Evolutionary conservation across 495 filamentous ascomycete genomes (phyloP).

Genomic region (Terfezia claveryi): DNA sequence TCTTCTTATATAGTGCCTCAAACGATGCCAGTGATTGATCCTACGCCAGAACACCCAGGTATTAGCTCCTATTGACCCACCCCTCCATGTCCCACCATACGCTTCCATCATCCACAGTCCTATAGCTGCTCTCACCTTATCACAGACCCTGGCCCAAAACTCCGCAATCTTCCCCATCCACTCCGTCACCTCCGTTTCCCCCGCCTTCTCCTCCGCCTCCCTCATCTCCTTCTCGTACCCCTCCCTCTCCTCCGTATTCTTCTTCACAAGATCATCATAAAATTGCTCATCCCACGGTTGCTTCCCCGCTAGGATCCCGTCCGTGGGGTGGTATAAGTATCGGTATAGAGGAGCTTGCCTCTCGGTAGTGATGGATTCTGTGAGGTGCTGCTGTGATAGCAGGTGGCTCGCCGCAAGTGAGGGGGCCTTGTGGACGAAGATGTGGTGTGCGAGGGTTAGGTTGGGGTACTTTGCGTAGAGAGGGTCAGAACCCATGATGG

Average conservation of each 20-base stretch:
- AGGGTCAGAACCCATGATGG: constrained; percentile 80
- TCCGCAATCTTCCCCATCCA: constrained; percentile 87
- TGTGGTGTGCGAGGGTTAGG: constrained; percentile 79
- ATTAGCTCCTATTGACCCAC: neutral
- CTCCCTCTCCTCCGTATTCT: constrained; percentile 80
- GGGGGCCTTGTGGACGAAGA: constrained; percentile 90
- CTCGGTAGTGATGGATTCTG: constrained; percentile 77
- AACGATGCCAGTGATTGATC: constrained; percentile 81
- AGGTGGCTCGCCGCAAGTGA: constrained; percentile 50
- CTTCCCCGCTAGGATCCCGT: constrained; percentile 44
- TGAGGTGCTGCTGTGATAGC: constrained; percentile 51
- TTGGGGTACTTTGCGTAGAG: constrained; percentile 90
- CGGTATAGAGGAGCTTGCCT: constrained; percentile 96
- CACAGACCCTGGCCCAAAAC: constrained; percentile 78
- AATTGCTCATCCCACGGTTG: constrained; percentile 67
- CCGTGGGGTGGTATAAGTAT: constrained; percentile 80
- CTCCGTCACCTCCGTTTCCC: constrained; percentile 82
- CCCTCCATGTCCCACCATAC: neutral
- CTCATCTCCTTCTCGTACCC: constrained; percentile 89
- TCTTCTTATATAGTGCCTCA: constrained; percentile 85
- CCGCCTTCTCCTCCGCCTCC: constrained; percentile 80
- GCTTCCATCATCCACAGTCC: neutral
- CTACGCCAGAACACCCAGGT: constrained; percentile 23
- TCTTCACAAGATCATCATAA: constrained; percentile 63
- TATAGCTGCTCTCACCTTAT: constrained; percentile 48